A percentile compares a stretch with the other conserved stretches of the same genome.
These are phyloP conservation scores for Pseudonectria foliicola DNA, from an alignment of 2,329 filamentous ascomycete species.

Conservation along the genomic window DNA sequence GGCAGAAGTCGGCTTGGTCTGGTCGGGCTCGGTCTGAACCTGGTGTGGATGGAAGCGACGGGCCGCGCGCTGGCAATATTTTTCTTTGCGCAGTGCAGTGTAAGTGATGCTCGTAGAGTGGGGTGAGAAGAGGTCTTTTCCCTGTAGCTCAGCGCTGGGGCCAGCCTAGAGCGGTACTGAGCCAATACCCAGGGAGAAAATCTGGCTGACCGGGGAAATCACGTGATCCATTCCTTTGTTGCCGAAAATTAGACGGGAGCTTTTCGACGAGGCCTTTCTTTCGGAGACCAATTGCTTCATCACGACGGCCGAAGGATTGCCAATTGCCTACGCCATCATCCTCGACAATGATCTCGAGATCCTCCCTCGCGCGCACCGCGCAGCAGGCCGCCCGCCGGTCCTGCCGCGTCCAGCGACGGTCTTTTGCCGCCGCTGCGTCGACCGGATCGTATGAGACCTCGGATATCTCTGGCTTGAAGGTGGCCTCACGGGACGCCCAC, in stretches of 20 bases:
- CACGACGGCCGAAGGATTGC: slow-evolving; percentile 37
- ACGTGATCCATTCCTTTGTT: slow-evolving; percentile 29
- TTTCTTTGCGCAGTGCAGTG: slow-evolving; percentile 15
- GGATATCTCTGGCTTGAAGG: slow-evolving; percentile 82
- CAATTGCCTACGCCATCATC: slow-evolving; percentile 50
- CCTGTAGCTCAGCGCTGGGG: slow-evolving; percentile 5
- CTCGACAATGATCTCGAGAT: slow-evolving; percentile 57
- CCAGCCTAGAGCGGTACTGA: slow-evolving; percentile 13
- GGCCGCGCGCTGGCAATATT: slow-evolving; percentile 5
- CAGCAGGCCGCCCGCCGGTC: slow-evolving; percentile 51
- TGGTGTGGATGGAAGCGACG: neutral
- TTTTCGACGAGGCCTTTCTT: slow-evolving; percentile 37
- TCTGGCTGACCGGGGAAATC: slow-evolving; percentile 24
- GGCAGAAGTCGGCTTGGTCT: neutral
- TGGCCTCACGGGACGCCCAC: slow-evolving; percentile 82
- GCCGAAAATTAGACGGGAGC: slow-evolving; percentile 39
- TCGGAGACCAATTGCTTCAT: slow-evolving; percentile 31
- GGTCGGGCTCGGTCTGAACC: too few species aligned
- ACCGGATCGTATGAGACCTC: slow-evolving; percentile 83
- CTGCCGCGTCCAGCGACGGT: slow-evolving; percentile 49
- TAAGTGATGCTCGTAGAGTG: slow-evolving; percentile 16
- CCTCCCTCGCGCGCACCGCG: slow-evolving; percentile 50
- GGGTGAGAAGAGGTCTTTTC: slow-evolving; percentile 17
- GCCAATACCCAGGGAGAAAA: slow-evolving; percentile 22
- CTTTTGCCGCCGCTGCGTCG: slow-evolving; percentile 51